These are phyloP conservation scores for Aspergillus vadensis DNA, from an alignment of 2,329 filamentous ascomycete species.

Conservation along the genomic window DNA sequence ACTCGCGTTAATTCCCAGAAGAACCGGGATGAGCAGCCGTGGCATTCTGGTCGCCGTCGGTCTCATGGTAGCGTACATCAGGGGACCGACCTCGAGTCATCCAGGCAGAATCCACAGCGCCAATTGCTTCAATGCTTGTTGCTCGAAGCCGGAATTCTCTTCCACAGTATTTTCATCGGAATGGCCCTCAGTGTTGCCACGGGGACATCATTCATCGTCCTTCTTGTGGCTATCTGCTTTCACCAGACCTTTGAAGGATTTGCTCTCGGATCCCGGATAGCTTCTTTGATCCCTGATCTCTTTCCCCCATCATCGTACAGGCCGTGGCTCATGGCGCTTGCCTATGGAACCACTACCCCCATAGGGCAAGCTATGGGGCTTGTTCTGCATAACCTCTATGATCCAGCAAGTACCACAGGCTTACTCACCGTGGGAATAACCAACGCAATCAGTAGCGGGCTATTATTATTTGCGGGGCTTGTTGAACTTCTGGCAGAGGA, in stretches of 20 bases:
- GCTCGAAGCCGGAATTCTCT: constrained; percentile 79
- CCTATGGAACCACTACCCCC: constrained; percentile 72
- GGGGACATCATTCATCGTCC: constrained; percentile 75
- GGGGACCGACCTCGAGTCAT: constrained; percentile 33
- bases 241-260: constrained; percentile 89
- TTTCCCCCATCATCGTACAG: constrained; percentile 73
- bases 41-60: constrained; percentile 18
- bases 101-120: constrained; percentile 61
- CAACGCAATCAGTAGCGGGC: constrained; percentile 79
- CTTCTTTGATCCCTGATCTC: constrained; percentile 64
- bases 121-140: constrained; percentile 76
- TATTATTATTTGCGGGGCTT: constrained; percentile 78
- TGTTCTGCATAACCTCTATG: constrained; percentile 75
- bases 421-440: constrained; percentile 82
- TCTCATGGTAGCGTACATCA: constrained; percentile 20
- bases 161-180: constrained; percentile 83
- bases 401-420: constrained; percentile 73
- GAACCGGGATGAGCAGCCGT: constrained; percentile 11
- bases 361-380: constrained; percentile 82
- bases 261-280: constrained; percentile 81
- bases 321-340: constrained; percentile 70
- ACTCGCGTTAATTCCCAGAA: constrained; percentile 19
- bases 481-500: constrained; percentile 86
- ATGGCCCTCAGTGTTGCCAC: constrained; percentile 83
- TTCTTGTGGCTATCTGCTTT: constrained; percentile 78